Evolutionary conservation across 139 green algal genomes (phyloP), one percentile per base, ranked within the genome.

Genomic region (Micractinium conductrix): DNA sequence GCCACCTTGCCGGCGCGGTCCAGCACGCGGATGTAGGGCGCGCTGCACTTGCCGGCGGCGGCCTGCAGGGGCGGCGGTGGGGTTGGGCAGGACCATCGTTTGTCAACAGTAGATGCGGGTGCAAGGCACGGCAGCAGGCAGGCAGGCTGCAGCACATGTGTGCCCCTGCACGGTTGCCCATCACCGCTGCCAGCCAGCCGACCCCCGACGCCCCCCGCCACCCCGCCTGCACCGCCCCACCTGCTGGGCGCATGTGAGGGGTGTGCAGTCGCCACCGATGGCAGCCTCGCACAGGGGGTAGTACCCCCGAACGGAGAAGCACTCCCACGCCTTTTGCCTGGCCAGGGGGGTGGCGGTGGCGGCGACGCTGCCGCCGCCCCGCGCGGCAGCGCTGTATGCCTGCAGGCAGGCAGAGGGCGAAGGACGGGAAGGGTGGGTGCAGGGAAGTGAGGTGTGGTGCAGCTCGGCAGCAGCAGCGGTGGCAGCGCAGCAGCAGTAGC

Each of bases 221-320:
- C n/a, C n/a, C n/a, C n/a, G n/a, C n/a, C n/a, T n/a, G 17, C 19
- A 26, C 12, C 1, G 35, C 63, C 22, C 45, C 16, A 43, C 79
- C 81, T 86, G 73, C 63, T 81, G 55, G 37, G n/a, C 19, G 65
- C 85, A 88, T 33, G 58, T 81, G 37, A 85, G 43, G 50, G 85
- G 78, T 4, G 58, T 26, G 50, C 85, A 88, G 28, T 35, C 58
- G 21, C 85, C 85, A 28, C 38, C 37, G 19, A 33, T 4, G 14
- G 78, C 85, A 33, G 45, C 65, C 2, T 28, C 17, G 53, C 85
- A 88, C n/a, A 81, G 50, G 0, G 85, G 85, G 68, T 88, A 88
- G 44, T n/a, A 80, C 19, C 38, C 67, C 3, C 43, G 58, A n/a
- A 81, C 48, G 19, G 78, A 37, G 7, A 88, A 3, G 71, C 85